phyloP scores from a whole-genome alignment of 768 basidiomycete species.

The Serendipita indica region DNA sequence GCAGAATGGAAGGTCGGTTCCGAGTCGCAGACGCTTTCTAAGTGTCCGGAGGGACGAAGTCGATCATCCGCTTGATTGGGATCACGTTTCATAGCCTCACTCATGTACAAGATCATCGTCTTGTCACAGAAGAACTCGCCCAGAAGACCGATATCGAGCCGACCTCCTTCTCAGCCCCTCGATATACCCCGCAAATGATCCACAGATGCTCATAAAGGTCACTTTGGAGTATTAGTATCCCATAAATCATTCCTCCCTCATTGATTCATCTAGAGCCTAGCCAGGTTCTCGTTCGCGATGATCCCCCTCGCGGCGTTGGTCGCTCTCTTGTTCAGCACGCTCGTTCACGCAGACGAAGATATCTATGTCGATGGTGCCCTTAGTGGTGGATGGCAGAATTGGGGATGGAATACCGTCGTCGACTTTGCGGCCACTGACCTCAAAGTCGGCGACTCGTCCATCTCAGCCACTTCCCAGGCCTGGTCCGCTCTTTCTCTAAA shows the following conservation, averaged over 20 bases:
- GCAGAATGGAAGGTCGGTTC: no score
- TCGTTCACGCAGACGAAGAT: slow-evolving; percentile 23
- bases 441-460: slow-evolving; percentile 27
- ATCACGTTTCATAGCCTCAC: no score
- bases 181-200: background rate
- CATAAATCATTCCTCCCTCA: background rate
- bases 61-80: no score
- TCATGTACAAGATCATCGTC: no score
- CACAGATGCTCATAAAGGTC: background rate
- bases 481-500: slow-evolving; percentile 35
- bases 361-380: slow-evolving; percentile 31
- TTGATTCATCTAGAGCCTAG: background rate
- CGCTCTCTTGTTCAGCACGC: background rate
- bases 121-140: no score
- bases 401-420: slow-evolving; percentile 34
- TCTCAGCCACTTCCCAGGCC: slow-evolving; percentile 29
- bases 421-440: slow-evolving; percentile 33
- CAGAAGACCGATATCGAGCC: background rate
- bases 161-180: background rate
- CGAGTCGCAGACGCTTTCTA: no score
- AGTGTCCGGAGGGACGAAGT: no score
- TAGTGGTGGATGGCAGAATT: slow-evolving; percentile 36
- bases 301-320: background rate
- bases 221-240: background rate
- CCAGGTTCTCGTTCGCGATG: background rate